Base-by-base conservation (phyloP, 2,329 filamentous ascomycete genomes). In the Fusarium praegraminearum region DNA sequence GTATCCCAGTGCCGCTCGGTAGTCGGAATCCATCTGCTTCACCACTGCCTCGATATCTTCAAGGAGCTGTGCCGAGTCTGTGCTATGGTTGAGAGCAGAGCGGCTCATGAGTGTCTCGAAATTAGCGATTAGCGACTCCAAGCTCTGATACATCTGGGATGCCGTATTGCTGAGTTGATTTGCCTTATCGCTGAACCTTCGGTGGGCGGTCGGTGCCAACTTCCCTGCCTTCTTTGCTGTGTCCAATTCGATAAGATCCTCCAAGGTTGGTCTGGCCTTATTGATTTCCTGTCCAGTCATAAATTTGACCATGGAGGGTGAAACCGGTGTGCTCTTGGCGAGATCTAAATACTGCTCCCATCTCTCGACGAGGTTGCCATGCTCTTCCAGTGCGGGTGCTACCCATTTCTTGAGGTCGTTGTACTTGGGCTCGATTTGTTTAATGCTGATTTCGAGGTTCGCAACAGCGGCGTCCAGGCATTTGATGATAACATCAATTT, bases 11-110 rank as follows among this genome's bases (percentile, higher is more conserved):
- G 93, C 89, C 70, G 93, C 90, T 71, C 94, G 91, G 76, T 93
- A 93, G 79, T 98, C 96, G 8, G 91, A 92, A 49, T 90, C 89
- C 51, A 99, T 92, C 80, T 98, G 98, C 74, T 90, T 93, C 53
- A 90, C 90, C 57, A 98, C 85, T 0, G 93, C 91, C 76, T 95
- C 91, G 44, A 98, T 93, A 77, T 98, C 96, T 65, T 93, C 87
- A 51, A 96, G 83, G 9, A 97, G 83, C 66, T 91, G 89, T 24
- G 83, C 80, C 7, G 91, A 86, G 69, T 94, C 92, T 50, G 88
- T 85, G 43, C 83, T 83, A 62, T 89, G 89, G 20, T 84, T 82
- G 47, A 89, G 77, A 8, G 86, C 80, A 24, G 85, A 91, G 50
- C 84, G 86, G 60, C 76, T 83, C 70, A 82, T 82, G 16, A 86